phyloP scores from a whole-genome alignment of 2,329 filamentous ascomycete genomes.

The Colletotrichum truncatum region DNA sequence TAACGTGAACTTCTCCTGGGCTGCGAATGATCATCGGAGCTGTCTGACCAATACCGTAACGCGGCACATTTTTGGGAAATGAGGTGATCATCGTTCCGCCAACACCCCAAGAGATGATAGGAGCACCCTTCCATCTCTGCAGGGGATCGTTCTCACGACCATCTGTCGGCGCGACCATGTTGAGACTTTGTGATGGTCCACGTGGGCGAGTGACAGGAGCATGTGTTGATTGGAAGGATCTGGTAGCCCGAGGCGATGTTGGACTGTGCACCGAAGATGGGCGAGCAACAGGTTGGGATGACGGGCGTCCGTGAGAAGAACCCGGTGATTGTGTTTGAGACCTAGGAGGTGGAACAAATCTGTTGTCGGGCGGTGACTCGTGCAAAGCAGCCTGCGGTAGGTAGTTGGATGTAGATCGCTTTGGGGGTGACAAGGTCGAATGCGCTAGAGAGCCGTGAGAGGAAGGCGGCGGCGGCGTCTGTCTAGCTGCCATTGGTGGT shows the following conservation, averaged over 20 bases:
- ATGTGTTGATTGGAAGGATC: constrained; percentile 34
- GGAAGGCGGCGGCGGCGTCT: constrained; percentile 62
- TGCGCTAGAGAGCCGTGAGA: constrained; percentile 44
- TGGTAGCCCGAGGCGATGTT: constrained; percentile 45
- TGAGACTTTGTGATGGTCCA: constrained; percentile 63
- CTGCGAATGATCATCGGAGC: constrained; percentile 83
- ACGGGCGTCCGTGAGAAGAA: constrained; percentile 50
- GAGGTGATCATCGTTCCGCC: constrained; percentile 84
- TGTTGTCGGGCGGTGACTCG: constrained; percentile 39
- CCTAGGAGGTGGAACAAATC: constrained; percentile 65
- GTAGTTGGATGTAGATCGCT: constrained; percentile 62
- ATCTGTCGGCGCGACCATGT: constrained; percentile 70
- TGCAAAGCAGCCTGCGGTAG: constrained; percentile 46
- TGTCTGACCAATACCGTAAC: constrained; percentile 80
- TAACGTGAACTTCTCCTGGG: constrained; percentile 83
- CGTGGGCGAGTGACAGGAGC: constrained; percentile 52
- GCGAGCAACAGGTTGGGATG: constrained; percentile 57
- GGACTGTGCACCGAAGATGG: constrained; percentile 62
- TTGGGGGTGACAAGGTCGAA: constrained; percentile 63
- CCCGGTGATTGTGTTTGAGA: constrained; percentile 72
- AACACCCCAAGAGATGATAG: constrained; percentile 88
- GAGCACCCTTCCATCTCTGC: constrained; percentile 89
- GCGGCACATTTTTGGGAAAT: constrained; percentile 88
- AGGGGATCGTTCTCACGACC: constrained; percentile 79
- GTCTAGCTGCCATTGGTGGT: constrained; percentile 44